phyloP scores from a whole-genome alignment of 73 alveolate species.

The Paramecium pentaurelia region DNA sequence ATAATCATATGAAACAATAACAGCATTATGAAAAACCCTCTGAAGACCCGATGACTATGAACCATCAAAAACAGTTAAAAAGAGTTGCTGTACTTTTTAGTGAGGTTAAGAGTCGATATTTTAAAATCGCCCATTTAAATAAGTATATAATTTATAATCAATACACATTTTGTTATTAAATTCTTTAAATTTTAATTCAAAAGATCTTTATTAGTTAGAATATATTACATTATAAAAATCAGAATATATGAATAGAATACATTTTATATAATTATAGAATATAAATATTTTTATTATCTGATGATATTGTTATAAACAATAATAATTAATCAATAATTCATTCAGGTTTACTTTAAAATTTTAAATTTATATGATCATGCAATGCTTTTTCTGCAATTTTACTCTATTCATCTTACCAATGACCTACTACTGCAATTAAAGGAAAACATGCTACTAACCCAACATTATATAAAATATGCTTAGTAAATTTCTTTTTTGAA shows the following conservation, averaged over 20 bases:
- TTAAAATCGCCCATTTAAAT: slow-evolving; percentile 10
- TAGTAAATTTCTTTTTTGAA: not conserved
- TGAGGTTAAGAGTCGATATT: not conserved
- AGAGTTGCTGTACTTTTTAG: not conserved
- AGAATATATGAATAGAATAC: not conserved
- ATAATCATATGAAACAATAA: slow-evolving; percentile 1
- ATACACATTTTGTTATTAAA: not conserved
- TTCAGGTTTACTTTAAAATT: not conserved
- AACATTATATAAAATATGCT: not conserved
- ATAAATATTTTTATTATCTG: not conserved
- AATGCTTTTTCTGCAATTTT: not conserved
- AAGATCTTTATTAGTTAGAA: not conserved
- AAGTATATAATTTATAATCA: not conserved
- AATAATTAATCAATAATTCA: not conserved
- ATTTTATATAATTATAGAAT: no score
- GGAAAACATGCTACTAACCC: not conserved
- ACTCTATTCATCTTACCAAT: not conserved
- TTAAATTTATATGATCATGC: not conserved
- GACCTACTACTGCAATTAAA: not conserved
- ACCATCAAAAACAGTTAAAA: not conserved
- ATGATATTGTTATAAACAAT: not conserved
- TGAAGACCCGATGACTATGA: slow-evolving; percentile 40
- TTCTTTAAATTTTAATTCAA: not conserved
- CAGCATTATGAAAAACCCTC: slow-evolving; percentile 11
- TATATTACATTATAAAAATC: no score